A percentile compares a stretch with the other conserved stretches of the same genome.
These are phyloP conservation scores for Collybia mongolica DNA, from an alignment of 768 basidiomycete genomes.

Conservation along the genomic window DNA sequence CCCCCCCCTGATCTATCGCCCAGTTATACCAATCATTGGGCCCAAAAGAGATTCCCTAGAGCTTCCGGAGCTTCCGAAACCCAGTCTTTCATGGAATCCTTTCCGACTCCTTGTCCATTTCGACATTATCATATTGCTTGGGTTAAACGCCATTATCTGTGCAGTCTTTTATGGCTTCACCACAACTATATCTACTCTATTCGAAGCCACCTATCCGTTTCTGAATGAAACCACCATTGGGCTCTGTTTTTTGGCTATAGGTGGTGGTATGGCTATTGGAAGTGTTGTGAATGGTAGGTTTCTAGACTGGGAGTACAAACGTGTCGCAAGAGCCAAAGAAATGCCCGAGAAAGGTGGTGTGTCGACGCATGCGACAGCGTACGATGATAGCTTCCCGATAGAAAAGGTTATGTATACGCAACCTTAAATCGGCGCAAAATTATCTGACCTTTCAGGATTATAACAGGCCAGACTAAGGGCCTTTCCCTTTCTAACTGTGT, in stretches of 20 bases:
- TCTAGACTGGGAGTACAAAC: slow-evolving; percentile 63
- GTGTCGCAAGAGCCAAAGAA: slow-evolving; percentile 29
- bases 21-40: slow-evolving; percentile 47
- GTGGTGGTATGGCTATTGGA: slow-evolving; percentile 68
- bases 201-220: slow-evolving; percentile 55
- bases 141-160: slow-evolving; percentile 50
- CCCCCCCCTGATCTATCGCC: slow-evolving; percentile 48
- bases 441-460: background rate
- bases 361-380: background rate
- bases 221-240: slow-evolving; percentile 67
- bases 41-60: slow-evolving; percentile 22
- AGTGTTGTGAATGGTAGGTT: slow-evolving; percentile 57
- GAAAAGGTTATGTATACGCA: slow-evolving; percentile 36
- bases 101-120: slow-evolving; percentile 51
- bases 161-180: slow-evolving; percentile 60
- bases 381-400: slow-evolving; percentile 49
- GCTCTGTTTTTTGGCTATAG: slow-evolving; percentile 75
- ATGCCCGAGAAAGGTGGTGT: slow-evolving; percentile 20
- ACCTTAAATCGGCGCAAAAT: background rate
- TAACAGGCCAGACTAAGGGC: slow-evolving; percentile 46
- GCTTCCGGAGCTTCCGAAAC: slow-evolving; percentile 23
- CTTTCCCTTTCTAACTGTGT: slow-evolving; percentile 37
- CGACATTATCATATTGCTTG: slow-evolving; percentile 55
- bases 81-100: slow-evolving; percentile 50
- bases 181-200: slow-evolving; percentile 61